Evolutionary conservation across 768 basidiomycete genomes (phyloP).

Genomic region (Cyathus striatus): DNA sequence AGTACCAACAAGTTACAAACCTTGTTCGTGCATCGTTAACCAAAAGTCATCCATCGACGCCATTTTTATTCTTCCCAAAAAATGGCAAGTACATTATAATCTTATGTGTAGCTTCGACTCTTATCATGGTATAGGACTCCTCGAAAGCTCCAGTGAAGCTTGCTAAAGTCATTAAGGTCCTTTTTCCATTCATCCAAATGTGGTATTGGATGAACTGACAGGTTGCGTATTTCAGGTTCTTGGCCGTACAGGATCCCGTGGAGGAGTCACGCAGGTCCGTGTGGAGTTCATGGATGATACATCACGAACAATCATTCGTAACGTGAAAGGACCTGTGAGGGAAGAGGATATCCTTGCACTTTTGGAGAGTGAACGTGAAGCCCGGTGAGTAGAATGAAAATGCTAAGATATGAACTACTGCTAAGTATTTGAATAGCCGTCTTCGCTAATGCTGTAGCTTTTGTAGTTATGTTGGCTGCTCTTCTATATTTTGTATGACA

Average conservation of each 20-base stretch:
- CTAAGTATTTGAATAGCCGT: conserved; percentile 18
- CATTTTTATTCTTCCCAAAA: conserved; percentile 5
- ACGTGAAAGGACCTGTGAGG: conserved; percentile 97
- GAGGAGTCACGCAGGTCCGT: conserved; percentile 98
- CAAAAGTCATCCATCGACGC: conserved; percentile 12
- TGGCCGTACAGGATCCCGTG: conserved; percentile 97
- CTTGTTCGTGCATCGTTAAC: conserved; percentile 25
- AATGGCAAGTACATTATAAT: conserved; percentile 27
- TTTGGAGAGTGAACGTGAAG: conserved; percentile 98
- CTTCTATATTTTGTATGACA: background rate
- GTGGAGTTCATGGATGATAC: conserved; percentile 99
- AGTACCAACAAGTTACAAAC: too few species aligned
- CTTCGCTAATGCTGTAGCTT: conserved; percentile 34
- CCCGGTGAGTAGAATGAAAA: conserved; percentile 64
- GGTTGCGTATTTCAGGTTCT: conserved; percentile 70
- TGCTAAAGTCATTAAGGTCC: conserved; percentile 94
- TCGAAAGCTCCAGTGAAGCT: conserved; percentile 94
- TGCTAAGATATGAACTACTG: background rate
- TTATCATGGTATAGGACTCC: conserved; percentile 50
- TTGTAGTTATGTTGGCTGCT: too few species aligned
- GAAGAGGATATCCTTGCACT: conserved; percentile 96
- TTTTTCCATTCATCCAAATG: background rate
- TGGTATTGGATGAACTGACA: background rate
- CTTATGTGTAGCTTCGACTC: background rate
- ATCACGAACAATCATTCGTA: conserved; percentile 93